phyloP scores from a whole-genome alignment of 129 eudicot species.

The Erigeron canadensis region DNA sequence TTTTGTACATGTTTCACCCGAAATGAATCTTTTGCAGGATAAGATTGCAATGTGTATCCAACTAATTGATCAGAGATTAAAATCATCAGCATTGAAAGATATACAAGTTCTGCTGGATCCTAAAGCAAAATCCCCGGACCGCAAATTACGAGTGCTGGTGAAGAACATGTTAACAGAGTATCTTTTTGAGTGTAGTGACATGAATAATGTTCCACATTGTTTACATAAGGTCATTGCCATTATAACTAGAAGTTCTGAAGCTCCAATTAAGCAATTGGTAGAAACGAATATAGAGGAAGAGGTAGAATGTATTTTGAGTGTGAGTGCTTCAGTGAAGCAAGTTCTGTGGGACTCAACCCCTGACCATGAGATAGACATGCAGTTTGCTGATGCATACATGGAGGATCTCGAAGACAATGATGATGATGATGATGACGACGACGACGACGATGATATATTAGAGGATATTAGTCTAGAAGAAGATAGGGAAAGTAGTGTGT shows the following conservation, averaged over 20 bases:
- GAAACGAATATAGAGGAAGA: constrained; percentile 48
- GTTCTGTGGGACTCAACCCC: constrained; percentile 52
- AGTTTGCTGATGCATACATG: constrained; percentile 68
- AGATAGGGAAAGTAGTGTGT: constrained; percentile 13
- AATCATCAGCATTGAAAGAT: constrained; percentile 33
- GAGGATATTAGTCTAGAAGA: constrained; percentile 27
- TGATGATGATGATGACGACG: constrained; percentile 42
- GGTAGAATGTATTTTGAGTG: constrained; percentile 53
- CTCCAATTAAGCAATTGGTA: constrained; percentile 17
- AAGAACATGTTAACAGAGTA: constrained; percentile 58
- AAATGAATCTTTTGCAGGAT: constrained; percentile 44
- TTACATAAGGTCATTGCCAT: constrained; percentile 41
- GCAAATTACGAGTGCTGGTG: constrained; percentile 31
- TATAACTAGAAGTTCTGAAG: constrained; percentile 34
- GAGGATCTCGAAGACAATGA: constrained; percentile 54
- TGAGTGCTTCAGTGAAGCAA: constrained; percentile 71
- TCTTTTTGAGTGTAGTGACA: constrained; percentile 78
- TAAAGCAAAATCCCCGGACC: constrained; percentile 29
- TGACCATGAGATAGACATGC: constrained; percentile 50
- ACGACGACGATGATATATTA: constrained; percentile 36
- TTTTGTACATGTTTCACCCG: constrained; percentile 46
- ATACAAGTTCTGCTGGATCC: constrained; percentile 50
- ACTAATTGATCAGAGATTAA: constrained; percentile 38
- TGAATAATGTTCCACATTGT: constrained; percentile 53
- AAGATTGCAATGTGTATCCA: constrained; percentile 57